Evolutionary conservation across 2,329 filamentous ascomycete species (phyloP), one percentile per base, ranked within the genome.

Genomic region (Moelleriella libera): DNA sequence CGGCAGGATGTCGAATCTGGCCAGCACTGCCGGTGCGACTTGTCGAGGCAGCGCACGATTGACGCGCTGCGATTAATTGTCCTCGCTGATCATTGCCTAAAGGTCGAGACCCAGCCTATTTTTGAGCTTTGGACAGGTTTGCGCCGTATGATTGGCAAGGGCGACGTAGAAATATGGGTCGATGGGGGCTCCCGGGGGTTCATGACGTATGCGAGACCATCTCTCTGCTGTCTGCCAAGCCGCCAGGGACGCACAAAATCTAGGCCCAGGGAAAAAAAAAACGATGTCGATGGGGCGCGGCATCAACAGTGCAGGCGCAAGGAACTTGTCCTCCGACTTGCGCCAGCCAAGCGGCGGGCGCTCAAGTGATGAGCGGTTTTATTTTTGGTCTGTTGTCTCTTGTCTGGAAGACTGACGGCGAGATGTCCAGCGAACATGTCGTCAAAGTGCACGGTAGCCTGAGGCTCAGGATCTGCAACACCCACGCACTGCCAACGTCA

Each of bases 191-290:
- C 21, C 43, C 6, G 39, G 28, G 41, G 31, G 21, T 30, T 34
- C 30, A 49, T 49, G 48, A 49, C 48, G 48, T 49, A 49, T 34
- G 44, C 34, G 31, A 32, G 41, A n/a, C 41, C 44, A 41, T 48
- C 47, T 39, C 21, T 31, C 41, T 32, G 14, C 10, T 32, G 21
- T 21, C 21, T 45, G 47, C 44, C 47, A 48, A 48, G 47, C 21
- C 43, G 43, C 47, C 47, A 45, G 47, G 47, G 40, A 37, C 47
- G 43, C 39, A 40, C 43, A 30, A 32, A 12, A 37, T 37, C 34
- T 37, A 12, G 34, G 4, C 34, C 34, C 34, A 37, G 34, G 34
- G 21, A 21, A 21, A 21, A 21, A 21, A 37, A 37, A 37, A 37
- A 9, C 34, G 34, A 37, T 9, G 40, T 40, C 43, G 44, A 43